These are phyloP conservation scores for Ilyonectria sp. DNA, from an alignment of 2,329 filamentous ascomycete species.

Conservation along the genomic window DNA sequence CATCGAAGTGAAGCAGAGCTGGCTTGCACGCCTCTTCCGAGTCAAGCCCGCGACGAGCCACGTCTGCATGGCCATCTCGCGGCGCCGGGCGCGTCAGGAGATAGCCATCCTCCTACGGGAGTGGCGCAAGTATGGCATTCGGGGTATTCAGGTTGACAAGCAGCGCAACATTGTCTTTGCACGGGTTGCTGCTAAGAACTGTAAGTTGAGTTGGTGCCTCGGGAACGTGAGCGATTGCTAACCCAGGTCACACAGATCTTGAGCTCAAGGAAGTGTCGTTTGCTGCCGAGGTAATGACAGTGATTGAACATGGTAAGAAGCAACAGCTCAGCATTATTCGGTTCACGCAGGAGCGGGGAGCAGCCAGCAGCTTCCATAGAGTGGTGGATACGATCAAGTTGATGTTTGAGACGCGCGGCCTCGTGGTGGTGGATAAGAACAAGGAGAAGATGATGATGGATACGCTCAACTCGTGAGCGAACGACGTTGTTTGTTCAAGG, in stretches of 20 bases:
- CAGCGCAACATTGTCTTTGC: conserved; percentile 85
- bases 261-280: conserved; percentile 91
- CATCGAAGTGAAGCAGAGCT: conserved; percentile 82
- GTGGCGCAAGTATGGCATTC: conserved; percentile 87
- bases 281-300: conserved; percentile 88
- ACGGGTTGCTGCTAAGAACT: conserved; percentile 81
- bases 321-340: conserved; percentile 84
- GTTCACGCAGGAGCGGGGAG: conserved; percentile 92
- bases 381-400: conserved; percentile 84
- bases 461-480: conserved; percentile 68
- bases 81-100: conserved; percentile 81
- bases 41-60: conserved; percentile 86
- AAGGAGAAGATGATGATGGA: conserved; percentile 83
- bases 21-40: conserved; percentile 90
- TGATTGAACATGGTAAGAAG: conserved; percentile 87
- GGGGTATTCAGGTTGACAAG: conserved; percentile 84
- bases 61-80: conserved; percentile 80
- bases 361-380: conserved; percentile 88
- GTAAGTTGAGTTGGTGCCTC: conserved; percentile 65
- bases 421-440: conserved; percentile 78
- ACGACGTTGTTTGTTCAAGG: not conserved
- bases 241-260: conserved; percentile 69
- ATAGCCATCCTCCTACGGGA: conserved; percentile 81
- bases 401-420: conserved; percentile 74
- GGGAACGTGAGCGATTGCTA: conserved; percentile 30